Conservation (phyloP, 2,329 filamentous ascomycete genomes). For the Xylariaceae sp. region DNA sequence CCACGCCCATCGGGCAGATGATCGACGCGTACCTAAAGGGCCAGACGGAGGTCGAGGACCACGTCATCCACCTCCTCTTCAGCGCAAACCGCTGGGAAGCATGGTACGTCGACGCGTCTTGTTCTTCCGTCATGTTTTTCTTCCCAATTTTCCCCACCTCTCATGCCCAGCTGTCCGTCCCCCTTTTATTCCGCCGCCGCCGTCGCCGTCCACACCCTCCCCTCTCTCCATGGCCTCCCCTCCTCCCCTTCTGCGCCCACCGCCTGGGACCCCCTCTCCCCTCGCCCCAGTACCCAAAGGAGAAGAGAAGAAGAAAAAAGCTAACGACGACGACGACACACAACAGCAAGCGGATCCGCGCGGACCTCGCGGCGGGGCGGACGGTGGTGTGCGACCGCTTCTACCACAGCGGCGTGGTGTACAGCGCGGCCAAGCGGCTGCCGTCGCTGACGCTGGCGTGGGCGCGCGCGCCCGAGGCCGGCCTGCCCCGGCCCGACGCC, state of each 20-base stretch:
- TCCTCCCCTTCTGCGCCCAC: no score
- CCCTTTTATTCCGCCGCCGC: neutral
- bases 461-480: slow-evolving; percentile 78
- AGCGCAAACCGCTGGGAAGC: slow-evolving; percentile 87
- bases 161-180: neutral
- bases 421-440: slow-evolving; percentile 80
- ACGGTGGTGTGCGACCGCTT: slow-evolving; percentile 87
- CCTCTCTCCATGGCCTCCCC: no score
- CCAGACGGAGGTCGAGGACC: slow-evolving; percentile 68
- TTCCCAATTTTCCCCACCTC: neutral
- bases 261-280: no score
- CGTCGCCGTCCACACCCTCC: no score
- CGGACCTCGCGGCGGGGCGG: slow-evolving; percentile 54
- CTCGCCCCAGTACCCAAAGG: no score
- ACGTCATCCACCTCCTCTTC: slow-evolving; percentile 84
- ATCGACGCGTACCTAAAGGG: slow-evolving; percentile 77
- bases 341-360: slow-evolving; percentile 41
- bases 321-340: neutral
- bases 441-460: slow-evolving; percentile 63
- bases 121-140: neutral
- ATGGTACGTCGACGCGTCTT: slow-evolving; percentile 37
- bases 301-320: neutral
- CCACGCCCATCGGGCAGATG: slow-evolving; percentile 77
- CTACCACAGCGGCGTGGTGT: slow-evolving; percentile 90
- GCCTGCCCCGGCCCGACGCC: slow-evolving; percentile 78